Conservation (phyloP, 345 rosid genomes). For the Eucalyptus sp. region DNA sequence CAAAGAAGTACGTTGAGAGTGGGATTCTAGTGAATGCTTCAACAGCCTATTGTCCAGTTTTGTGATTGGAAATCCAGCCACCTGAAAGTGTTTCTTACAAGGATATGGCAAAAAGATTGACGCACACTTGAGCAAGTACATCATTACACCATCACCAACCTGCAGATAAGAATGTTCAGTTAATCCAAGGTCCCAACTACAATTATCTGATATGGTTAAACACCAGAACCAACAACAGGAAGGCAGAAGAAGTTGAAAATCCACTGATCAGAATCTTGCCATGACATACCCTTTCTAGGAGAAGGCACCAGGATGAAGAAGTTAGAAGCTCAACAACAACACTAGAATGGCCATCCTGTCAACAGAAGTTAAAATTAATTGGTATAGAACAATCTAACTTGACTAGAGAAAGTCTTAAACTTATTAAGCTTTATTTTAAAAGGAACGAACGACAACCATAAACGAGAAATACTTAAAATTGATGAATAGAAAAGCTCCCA, state of each 20-base stretch:
- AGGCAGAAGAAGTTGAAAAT: background rate
- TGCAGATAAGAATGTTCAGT: slow-evolving; percentile 1
- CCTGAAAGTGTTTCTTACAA: slow-evolving; percentile 48
- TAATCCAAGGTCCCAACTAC: background rate
- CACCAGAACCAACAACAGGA: background rate
- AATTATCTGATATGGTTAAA: background rate
- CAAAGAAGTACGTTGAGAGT: background rate
- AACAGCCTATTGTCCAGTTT: slow-evolving; percentile 1
- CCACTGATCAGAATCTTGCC: background rate
- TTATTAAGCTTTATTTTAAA: background rate
- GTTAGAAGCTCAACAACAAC: slow-evolving; percentile 38
- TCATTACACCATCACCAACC: slow-evolving; percentile 66
- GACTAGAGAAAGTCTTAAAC: background rate
- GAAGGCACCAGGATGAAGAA: slow-evolving; percentile 54
- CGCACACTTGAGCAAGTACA: slow-evolving; percentile 43
- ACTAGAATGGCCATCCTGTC: slow-evolving; percentile 41
- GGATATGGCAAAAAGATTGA: slow-evolving; percentile 50
- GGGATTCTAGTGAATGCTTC: background rate
- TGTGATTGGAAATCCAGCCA: slow-evolving; percentile 42
- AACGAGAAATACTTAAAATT: background rate
- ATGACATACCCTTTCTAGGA: slow-evolving; percentile 48
- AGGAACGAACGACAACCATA: background rate
- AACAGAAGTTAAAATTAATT: background rate
- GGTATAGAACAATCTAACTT: background rate
- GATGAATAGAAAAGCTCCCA: background rate